These are phyloP conservation scores for Colletotrichum destructivum DNA, from an alignment of 2,329 filamentous ascomycete species.

Conservation along the genomic window DNA sequence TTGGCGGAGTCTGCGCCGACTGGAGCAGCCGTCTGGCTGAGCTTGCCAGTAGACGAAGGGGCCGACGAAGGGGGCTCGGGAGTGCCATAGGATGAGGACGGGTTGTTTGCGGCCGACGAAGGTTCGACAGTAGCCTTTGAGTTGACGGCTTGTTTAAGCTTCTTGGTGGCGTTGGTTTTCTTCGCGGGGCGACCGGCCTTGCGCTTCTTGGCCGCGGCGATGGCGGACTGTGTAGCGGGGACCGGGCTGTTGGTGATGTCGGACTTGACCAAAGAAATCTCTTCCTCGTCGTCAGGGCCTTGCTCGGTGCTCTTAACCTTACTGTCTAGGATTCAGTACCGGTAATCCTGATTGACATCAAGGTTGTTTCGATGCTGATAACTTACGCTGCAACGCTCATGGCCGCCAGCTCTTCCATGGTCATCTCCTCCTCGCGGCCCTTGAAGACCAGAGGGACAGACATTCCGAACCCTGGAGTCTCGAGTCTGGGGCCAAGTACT, in stretches of 20 bases:
- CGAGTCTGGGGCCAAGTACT: neutral
- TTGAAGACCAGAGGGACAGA: constrained; percentile 38
- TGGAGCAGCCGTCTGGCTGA: neutral
- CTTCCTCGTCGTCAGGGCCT: neutral
- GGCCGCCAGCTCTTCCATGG: constrained; percentile 16
- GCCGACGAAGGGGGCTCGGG: constrained; percentile 5
- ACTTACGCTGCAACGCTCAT: neutral
- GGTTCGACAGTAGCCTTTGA: neutral
- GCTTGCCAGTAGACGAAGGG: neutral
- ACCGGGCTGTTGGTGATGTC: constrained; percentile 6
- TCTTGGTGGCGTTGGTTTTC: neutral
- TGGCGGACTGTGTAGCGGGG: neutral
- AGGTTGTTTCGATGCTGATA: neutral
- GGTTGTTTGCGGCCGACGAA: neutral
- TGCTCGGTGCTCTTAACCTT: neutral
- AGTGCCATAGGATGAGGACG: neutral
- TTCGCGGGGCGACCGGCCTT: constrained; percentile 10
- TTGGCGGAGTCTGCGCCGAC: neutral
- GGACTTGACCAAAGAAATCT: constrained; percentile 19
- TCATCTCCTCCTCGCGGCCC: constrained; percentile 20
- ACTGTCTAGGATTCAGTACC: constrained; percentile 9
- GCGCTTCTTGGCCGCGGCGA: constrained; percentile 9
- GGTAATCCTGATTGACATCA: neutral
- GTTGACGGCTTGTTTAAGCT: neutral
- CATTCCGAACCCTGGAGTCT: constrained; percentile 21